Conservation (phyloP, 1,284 basidiomycete species). For the Rhodotorula sp. region DNA sequence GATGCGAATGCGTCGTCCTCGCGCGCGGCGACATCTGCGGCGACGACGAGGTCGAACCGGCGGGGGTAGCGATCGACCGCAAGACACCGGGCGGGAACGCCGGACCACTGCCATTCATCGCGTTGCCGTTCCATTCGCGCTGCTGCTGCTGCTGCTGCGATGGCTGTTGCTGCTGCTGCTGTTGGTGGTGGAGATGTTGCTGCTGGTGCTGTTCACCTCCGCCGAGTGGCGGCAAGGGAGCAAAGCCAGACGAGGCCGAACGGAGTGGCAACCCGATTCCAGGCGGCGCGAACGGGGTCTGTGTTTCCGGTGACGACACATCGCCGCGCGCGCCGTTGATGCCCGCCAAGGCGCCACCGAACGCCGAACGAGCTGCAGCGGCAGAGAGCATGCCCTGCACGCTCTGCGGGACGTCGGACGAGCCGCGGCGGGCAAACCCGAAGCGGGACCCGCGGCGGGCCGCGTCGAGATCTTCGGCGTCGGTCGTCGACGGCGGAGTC, state of each 20-base stretch:
- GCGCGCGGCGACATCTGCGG: constrained; percentile 35
- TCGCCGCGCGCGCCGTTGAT: constrained; percentile 3
- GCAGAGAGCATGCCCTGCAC: constrained; percentile 14
- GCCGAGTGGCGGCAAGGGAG: background rate
- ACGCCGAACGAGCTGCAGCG: constrained; percentile 6
- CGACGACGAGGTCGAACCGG: constrained; percentile 26
- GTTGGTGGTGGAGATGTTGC: background rate
- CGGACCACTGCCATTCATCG: constrained; percentile 6
- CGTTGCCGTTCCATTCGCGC: background rate
- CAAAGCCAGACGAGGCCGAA: background rate
- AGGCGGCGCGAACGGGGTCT: constrained; percentile 31
- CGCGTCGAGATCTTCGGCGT: constrained; percentile 10
- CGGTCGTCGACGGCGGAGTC: constrained; percentile 26
- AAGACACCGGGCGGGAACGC: constrained; percentile 32
- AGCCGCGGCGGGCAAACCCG: constrained; percentile 31
- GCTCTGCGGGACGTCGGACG: constrained; percentile 13
- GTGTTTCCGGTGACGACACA: constrained; percentile 4
- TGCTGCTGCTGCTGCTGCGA: background rate
- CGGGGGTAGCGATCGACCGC: constrained; percentile 28
- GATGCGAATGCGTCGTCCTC: constrained; percentile 6
- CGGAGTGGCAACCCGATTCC: constrained; percentile 28
- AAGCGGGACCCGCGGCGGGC: constrained; percentile 34
- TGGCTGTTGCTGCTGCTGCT: no score
- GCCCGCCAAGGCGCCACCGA: constrained; percentile 9
- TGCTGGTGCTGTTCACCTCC: background rate